Base-by-base conservation (phyloP, 169 alveolate species). In the Ophryocystis elektroscirrha region DNA sequence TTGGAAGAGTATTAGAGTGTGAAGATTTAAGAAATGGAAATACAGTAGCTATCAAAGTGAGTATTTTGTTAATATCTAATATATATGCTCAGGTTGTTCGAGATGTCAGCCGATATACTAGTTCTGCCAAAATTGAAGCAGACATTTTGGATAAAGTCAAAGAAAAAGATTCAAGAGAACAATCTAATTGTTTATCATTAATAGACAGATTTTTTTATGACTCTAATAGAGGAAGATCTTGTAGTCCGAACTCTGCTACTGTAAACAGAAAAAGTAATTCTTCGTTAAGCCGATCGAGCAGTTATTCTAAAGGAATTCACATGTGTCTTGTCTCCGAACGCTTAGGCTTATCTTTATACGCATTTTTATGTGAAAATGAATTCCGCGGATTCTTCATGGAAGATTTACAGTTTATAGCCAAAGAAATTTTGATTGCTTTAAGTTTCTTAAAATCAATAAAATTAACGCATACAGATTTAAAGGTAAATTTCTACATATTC, bases 391-490 rank as follows among this genome's bases (percentile, higher is more conserved):
- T 78, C 65, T 74, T 75, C 24, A 70, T 84, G 49, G 65, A 71
- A 12, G 87, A 83, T 46, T 82, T 91, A 1, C 85, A 81, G 67
- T 55, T 57, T 1, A 71, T 87, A 44, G 90, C 94, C n/a, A 66
- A 69, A 43, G 85, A 88, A 63, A 61, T 84, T 28, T 74, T 87
- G 56, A 72, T 72, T 49, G 87, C 89, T 0, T 51, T 87, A 2
- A 61, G 75, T 44, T 91, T 84, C 54, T 58, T 88, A 36, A 88
- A 85, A 47, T 65, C 67, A 24, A 59, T 76, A 41, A 57, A 71
- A 25, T 56, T 91, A 32, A 81, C 93, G 12, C 98, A 91, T 68
- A 88, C 98, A 18, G 98, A 91, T 73, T 69, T 91, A 52, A 91
- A 87, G 48, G 20, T 41, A 41, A 12, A 32, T 32, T 12, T 12